These are phyloP conservation scores for Apiospora sp. DNA, from an alignment of 2,329 filamentous ascomycete genomes.

Conservation along the genomic window DNA sequence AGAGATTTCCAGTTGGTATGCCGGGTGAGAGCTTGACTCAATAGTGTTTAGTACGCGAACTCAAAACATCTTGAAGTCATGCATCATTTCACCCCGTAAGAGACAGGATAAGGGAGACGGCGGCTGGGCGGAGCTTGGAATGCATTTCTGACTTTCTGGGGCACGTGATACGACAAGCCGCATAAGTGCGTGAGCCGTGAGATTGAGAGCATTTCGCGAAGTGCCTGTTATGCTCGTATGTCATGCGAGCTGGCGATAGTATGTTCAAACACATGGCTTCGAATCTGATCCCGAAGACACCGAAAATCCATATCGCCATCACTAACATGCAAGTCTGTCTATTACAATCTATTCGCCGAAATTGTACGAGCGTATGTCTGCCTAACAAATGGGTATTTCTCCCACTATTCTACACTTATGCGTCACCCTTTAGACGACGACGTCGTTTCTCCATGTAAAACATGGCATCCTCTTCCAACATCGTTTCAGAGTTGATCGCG, in stretches of 20 bases:
- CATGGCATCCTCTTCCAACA: neutral
- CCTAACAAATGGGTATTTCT: neutral
- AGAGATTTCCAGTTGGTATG: neutral
- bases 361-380: neutral
- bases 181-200: neutral
- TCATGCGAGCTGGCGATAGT: neutral
- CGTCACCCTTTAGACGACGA: neutral
- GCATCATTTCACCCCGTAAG: neutral
- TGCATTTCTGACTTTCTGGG: neutral
- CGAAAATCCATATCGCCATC: neutral
- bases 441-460: neutral
- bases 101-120: no score
- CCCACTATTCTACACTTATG: neutral
- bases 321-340: neutral
- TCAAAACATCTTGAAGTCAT: slow-evolving; percentile 12
- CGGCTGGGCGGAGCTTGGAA: no score
- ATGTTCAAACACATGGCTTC: neutral
- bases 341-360: neutral
- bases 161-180: neutral
- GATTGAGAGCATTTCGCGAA: neutral
- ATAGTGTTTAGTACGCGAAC: neutral
- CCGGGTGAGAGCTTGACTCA: slow-evolving; percentile 10
- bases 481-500: neutral
- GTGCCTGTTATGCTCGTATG: neutral
- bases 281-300: neutral